phyloP scores from a whole-genome alignment of 2,329 filamentous ascomycete genomes.

The Aplosporella prunicola region DNA sequence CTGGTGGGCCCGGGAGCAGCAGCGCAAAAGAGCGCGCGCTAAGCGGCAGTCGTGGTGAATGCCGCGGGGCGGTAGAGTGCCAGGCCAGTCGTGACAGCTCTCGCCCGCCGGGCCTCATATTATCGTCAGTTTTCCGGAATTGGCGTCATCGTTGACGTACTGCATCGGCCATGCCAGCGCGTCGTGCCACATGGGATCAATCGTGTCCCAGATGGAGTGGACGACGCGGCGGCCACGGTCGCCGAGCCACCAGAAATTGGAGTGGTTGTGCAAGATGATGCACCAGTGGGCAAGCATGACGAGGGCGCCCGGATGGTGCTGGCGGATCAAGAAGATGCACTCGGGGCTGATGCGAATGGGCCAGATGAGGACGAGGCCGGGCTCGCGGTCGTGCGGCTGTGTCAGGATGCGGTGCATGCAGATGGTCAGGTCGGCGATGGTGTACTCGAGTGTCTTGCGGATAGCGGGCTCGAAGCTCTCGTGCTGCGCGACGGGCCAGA shows the following conservation, averaged over 20 bases:
- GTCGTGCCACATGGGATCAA: conserved; percentile 8
- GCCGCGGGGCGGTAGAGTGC: too few relatives aligned
- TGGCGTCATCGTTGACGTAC: conserved; percentile 5
- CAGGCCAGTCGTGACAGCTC: too few relatives aligned
- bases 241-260: conserved; percentile 31
- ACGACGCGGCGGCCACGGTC: conserved; percentile 19
- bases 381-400: conserved; percentile 21
- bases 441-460: conserved; percentile 1
- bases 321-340: conserved; percentile 24
- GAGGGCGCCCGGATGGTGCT: conserved; percentile 25
- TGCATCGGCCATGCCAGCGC: conserved; percentile 11
- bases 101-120: too few relatives aligned
- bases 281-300: conserved; percentile 31
- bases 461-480: conserved; percentile 6
- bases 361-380: conserved; percentile 29
- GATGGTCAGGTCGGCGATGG: conserved; percentile 4
- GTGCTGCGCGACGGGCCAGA: not conserved
- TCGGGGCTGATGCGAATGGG: conserved; percentile 25
- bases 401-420: conserved; percentile 6
- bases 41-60: too few relatives aligned
- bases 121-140: conserved; percentile 2
- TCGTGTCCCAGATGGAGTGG: conserved; percentile 2
- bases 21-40: too few relatives aligned
- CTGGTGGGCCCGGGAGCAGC: too few relatives aligned
- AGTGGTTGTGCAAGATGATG: conserved; percentile 26